Conservation (phyloP, 257 asterid genomes). For the Jasminum sambac region DNA sequence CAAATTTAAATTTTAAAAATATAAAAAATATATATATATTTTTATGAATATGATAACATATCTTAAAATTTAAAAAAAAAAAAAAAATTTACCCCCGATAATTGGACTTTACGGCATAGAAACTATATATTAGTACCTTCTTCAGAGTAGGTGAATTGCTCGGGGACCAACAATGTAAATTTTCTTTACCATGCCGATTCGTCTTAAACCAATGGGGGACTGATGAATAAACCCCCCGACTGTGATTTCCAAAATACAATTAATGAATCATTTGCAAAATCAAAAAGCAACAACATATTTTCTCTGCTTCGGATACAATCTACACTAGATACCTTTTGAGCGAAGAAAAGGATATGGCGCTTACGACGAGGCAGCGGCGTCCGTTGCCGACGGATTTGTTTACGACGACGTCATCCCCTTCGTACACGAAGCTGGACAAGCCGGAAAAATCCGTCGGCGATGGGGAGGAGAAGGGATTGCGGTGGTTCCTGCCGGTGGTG, state of each 20-base stretch:
- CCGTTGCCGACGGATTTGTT: slow-evolving; percentile 45
- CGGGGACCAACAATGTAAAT: no score
- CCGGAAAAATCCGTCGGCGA: slow-evolving; percentile 49
- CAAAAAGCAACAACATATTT: background rate
- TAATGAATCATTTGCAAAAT: background rate
- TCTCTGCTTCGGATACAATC: background rate
- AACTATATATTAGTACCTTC: no score
- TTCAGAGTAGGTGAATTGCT: no score
- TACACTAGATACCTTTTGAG: slow-evolving; percentile 4
- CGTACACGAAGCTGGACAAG: slow-evolving; percentile 85
- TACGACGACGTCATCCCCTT: slow-evolving; percentile 40
- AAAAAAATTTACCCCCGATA: no score
- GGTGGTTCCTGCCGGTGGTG: slow-evolving; percentile 78
- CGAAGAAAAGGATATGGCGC: slow-evolving; percentile 45
- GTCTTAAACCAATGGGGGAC: no score
- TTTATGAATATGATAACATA: no score
- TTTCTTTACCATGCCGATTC: no score
- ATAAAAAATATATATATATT: no score
- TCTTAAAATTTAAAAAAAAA: no score
- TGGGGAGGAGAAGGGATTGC: slow-evolving; percentile 48
- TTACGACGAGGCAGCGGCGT: slow-evolving; percentile 84
- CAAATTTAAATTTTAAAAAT: no score
- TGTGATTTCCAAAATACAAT: background rate
- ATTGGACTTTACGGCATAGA: no score
- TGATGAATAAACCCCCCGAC: no score